Conservation (phyloP, 805 yeast genomes). For the Sugiyamaella lignohabitans region DNA sequence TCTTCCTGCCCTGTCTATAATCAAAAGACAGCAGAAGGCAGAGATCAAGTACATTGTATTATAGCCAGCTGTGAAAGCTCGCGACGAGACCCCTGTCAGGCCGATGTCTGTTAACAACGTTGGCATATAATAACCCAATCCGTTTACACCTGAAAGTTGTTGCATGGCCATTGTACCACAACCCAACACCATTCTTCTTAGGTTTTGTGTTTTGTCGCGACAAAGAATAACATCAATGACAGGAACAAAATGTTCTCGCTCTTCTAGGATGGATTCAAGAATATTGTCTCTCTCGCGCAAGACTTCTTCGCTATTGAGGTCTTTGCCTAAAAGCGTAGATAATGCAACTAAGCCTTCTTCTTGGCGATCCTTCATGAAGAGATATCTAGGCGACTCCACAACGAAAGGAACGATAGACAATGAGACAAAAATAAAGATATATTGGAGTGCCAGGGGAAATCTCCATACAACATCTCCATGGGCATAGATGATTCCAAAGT, state of each 20-base stretch:
- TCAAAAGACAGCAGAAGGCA: constrained; percentile 33
- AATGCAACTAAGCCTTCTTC: constrained; percentile 45
- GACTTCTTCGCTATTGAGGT: constrained; percentile 1
- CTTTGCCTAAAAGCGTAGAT: constrained; percentile 1
- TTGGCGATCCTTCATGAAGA: constrained; percentile 57
- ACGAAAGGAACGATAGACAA: constrained; percentile 38
- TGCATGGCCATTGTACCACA: constrained; percentile 12
- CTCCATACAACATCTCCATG: constrained; percentile 13
- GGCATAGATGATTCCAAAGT: constrained; percentile 8
- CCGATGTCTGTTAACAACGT: constrained; percentile 9
- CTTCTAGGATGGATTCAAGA: constrained; percentile 6
- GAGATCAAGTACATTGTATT: constrained; percentile 40
- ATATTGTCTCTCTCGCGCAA: constrained; percentile 2
- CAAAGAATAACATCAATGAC: constrained; percentile 7
- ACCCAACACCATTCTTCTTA: constrained; percentile 13
- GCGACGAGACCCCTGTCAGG: constrained; percentile 7
- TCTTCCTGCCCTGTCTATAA: constrained; percentile 24
- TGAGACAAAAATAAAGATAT: constrained; percentile 35
- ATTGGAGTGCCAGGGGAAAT: constrained; percentile 20
- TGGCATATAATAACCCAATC: constrained; percentile 13
- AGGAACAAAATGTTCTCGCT: constrained; percentile 5
- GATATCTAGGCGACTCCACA: constrained; percentile 81
- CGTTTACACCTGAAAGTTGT: constrained; percentile 16
- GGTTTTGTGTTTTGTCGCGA: constrained; percentile 11
- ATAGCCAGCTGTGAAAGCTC: constrained; percentile 6